phyloP scores from a whole-genome alignment of 176 grass and related monocot genomes.

The Phragmites australis region DNA sequence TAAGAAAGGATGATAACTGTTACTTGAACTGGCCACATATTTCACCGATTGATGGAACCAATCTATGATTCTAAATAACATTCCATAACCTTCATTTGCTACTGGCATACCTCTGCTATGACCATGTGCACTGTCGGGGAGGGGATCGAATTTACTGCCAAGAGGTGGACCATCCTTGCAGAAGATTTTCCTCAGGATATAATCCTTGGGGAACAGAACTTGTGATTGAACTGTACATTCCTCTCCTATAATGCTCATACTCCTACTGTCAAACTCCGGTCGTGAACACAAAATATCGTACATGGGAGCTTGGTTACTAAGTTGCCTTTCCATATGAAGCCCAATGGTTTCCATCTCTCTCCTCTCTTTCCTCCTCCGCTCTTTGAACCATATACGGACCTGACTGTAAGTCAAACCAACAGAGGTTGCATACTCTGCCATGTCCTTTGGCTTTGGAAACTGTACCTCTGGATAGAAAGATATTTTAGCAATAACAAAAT shows the following conservation, averaged over 20 bases:
- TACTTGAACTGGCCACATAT: conserved; percentile 1
- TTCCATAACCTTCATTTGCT: neutral
- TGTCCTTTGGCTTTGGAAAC: conserved; percentile 70
- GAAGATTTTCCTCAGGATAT: conserved; percentile 78
- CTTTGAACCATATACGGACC: conserved; percentile 88
- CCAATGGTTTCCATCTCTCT: conserved; percentile 46
- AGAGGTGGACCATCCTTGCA: conserved; percentile 89
- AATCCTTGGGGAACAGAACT: conserved; percentile 74
- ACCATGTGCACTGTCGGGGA: conserved; percentile 35
- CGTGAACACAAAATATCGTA: neutral
- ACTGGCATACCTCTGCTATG: conserved; percentile 56
- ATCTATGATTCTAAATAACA: neutral
- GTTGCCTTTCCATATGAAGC: conserved; percentile 29
- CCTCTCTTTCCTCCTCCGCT: conserved; percentile 94
- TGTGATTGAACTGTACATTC: conserved; percentile 50
- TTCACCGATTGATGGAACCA: conserved; percentile 15
- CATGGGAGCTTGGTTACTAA: conserved; percentile 18
- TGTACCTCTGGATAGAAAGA: conserved; percentile 55
- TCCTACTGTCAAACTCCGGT: conserved; percentile 14
- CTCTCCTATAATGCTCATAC: conserved; percentile 40
- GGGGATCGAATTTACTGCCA: conserved; percentile 64
- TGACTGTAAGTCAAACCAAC: conserved; percentile 79
- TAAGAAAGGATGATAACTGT: neutral
- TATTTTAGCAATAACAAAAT: conserved; percentile 8
- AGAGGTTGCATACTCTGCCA: conserved; percentile 62